phyloP scores from a whole-genome alignment of 768 basidiomycete species.

The Trametes meyenii region DNA sequence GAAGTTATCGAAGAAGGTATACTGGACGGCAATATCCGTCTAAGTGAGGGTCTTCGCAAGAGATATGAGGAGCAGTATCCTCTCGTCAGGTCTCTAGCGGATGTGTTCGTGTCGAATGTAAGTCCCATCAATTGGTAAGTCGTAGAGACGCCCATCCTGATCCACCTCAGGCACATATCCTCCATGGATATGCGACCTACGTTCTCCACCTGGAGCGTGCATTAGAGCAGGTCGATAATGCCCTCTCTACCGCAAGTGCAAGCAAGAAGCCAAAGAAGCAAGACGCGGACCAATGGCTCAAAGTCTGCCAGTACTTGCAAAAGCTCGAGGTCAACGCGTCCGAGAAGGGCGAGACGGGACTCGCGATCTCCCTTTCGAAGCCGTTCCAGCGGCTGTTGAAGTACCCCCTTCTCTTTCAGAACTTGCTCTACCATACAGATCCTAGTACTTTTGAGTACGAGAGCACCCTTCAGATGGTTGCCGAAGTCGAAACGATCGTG shows the following conservation, averaged over 20 bases:
- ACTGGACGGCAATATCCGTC: constrained; percentile 83
- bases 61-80: constrained; percentile 97
- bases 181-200: constrained; percentile 92
- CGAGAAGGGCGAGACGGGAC: constrained; percentile 90
- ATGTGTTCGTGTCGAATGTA: constrained; percentile 95
- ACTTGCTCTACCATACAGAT: constrained; percentile 94
- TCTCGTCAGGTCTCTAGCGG: constrained; percentile 87
- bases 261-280: constrained; percentile 83
- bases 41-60: constrained; percentile 84
- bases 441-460: constrained; percentile 98
- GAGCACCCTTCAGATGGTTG: constrained; percentile 93
- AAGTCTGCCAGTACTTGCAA: constrained; percentile 72
- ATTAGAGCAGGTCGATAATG: constrained; percentile 83
- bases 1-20: constrained; percentile 88
- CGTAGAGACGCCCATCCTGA: constrained; percentile 25
- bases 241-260: constrained; percentile 60
- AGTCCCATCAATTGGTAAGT: constrained; percentile 36
- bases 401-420: constrained; percentile 97
- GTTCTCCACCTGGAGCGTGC: constrained; percentile 94
- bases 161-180: constrained; percentile 76
- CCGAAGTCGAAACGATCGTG: constrained; percentile 95
- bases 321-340: constrained; percentile 78
- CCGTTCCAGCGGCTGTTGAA: constrained; percentile 97
- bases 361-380: constrained; percentile 94
- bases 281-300: constrained; percentile 76